Percentiles rank a stretch among this genome's conserved stretches.
Evolutionary conservation across 2,329 filamentous ascomycete genomes (phyloP).

Genomic region (Magnaporthiopsis incrustans): DNA sequence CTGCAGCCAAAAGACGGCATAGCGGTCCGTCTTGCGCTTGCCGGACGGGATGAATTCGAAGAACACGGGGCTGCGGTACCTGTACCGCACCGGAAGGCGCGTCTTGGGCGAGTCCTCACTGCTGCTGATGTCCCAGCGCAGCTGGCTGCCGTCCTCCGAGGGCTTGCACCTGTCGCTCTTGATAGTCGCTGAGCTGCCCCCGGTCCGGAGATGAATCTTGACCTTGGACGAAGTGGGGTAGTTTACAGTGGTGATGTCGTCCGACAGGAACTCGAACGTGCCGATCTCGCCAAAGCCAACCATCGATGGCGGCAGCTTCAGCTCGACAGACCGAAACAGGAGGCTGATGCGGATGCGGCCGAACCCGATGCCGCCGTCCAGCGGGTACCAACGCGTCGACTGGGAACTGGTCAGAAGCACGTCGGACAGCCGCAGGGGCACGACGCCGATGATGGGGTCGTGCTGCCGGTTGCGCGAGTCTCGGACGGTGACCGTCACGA

Average conservation of each 20-base stretch:
- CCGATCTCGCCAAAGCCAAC: slow-evolving; percentile 86
- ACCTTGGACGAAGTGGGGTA: slow-evolving; percentile 52
- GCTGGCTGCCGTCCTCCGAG: slow-evolving; percentile 42
- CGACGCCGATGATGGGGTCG: slow-evolving; percentile 87
- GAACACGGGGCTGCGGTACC: slow-evolving; percentile 83
- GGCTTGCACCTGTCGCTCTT: slow-evolving; percentile 54
- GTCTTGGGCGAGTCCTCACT: slow-evolving; percentile 34
- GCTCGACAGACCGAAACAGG: slow-evolving; percentile 83
- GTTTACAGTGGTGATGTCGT: slow-evolving; percentile 51
- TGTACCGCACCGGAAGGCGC: slow-evolving; percentile 78
- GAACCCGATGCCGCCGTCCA: slow-evolving; percentile 89
- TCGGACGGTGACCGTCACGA: slow-evolving; percentile 81
- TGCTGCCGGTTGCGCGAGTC: slow-evolving; percentile 87
- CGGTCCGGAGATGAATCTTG: slow-evolving; percentile 74
- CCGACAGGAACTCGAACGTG: slow-evolving; percentile 78
- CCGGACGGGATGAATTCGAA: slow-evolving; percentile 71
- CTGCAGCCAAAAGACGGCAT: slow-evolving; percentile 78
- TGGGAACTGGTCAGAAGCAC: slow-evolving; percentile 84
- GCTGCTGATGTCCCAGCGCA: slow-evolving; percentile 40
- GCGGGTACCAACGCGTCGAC: slow-evolving; percentile 86
- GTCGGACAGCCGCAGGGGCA: slow-evolving; percentile 80
- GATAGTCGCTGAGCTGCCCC: slow-evolving; percentile 70
- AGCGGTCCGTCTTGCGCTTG: slow-evolving; percentile 64
- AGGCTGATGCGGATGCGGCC: slow-evolving; percentile 83
- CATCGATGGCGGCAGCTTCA: slow-evolving; percentile 73